Base-by-base conservation (phyloP, 306 rosid species). In the Pachyrhizus erosus region DNA sequence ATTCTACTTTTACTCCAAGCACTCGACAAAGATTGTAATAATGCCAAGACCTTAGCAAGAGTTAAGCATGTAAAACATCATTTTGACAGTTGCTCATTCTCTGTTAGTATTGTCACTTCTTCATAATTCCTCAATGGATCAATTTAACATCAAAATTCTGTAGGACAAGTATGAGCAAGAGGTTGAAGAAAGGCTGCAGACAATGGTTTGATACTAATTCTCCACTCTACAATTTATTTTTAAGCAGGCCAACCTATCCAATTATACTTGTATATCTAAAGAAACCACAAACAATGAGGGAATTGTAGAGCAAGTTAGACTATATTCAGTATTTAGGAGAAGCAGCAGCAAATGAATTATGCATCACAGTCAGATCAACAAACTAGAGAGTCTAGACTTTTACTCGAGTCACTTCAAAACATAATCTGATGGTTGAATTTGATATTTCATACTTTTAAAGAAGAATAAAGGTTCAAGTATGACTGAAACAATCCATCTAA, bases 381-480 rank as follows among this genome's bases (percentile, higher is more conserved):
- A 13, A 55, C 39, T 15, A 65, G 17, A 43, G 26, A 54, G 66
- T 70, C 29, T 21, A 64, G 42, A 83, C 78, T 70, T 83, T 5
- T 26, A 43, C 55, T 42, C 42, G 9, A 65, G 37, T 7, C 27
- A 76, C 21, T 45, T 71, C 40, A 42, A 14, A 6, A 62, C 67
- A 62, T 39, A 33, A 74, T 31, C 49, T 0, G 39, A 55, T 37
- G 52, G 52, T 40, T 33, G 54, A 81, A n/a, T 55, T 79, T 46
- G 64, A 52, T 12, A 72, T 52, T 54, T 31, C 46, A 65, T 1
- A 20, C 65, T 78, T 21, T 0, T 29, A 54, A 54, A 1, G 57
- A 54, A 43, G 27, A 79, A 71, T 78, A 73, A 20, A 84, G n/a
- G 80, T 9, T 61, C 9, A 14, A 31, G 75, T 33, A 6, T 29